phyloP scores from a whole-genome alignment of 768 basidiomycete species.

The Boletus coccyginus region DNA sequence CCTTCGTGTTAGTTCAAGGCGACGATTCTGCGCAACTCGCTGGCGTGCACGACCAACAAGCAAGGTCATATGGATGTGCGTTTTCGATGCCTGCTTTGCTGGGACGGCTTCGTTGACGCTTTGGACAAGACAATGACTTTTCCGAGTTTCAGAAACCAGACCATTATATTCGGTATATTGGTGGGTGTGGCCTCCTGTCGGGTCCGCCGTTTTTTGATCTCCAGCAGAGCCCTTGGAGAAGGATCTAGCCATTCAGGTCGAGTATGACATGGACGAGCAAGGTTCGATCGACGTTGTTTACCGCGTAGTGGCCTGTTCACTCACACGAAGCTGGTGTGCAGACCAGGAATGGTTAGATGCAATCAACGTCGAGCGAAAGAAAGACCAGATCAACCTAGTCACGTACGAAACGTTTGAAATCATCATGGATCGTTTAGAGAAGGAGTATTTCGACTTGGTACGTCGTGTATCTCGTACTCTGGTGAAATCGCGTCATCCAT shows the following conservation, averaged over 20 bases:
- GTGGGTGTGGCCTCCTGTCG: constrained; percentile 38
- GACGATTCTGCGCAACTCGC: constrained; percentile 57
- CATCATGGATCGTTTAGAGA: constrained; percentile 96
- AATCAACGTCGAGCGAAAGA: constrained; percentile 78
- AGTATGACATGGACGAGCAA: constrained; percentile 99
- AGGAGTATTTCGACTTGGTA: constrained; percentile 98
- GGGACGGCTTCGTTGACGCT: constrained; percentile 1
- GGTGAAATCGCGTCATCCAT: constrained; percentile 1
- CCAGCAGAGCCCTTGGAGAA: constrained; percentile 82
- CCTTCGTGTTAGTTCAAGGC: constrained; percentile 63
- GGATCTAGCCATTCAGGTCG: constrained; percentile 89
- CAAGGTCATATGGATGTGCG: constrained; percentile 74
- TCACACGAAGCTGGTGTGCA: constrained; percentile 29
- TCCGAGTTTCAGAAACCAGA: constrained; percentile 74
- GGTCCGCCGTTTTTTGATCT: constrained; percentile 4
- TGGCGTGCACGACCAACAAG: constrained; percentile 62
- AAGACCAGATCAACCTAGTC: constrained; percentile 66
- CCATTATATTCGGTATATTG: constrained; percentile 89
- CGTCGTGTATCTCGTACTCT: constrained; percentile 22
- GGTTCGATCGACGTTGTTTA: constrained; percentile 42
- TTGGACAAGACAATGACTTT: constrained; percentile 58
- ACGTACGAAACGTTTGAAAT: constrained; percentile 90
- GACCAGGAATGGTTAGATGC: constrained; percentile 94
- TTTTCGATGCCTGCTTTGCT: constrained; percentile 11
- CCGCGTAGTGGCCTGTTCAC: neutral